phyloP scores from a whole-genome alignment of 129 eudicot genomes.

The Apium graveolens region DNA sequence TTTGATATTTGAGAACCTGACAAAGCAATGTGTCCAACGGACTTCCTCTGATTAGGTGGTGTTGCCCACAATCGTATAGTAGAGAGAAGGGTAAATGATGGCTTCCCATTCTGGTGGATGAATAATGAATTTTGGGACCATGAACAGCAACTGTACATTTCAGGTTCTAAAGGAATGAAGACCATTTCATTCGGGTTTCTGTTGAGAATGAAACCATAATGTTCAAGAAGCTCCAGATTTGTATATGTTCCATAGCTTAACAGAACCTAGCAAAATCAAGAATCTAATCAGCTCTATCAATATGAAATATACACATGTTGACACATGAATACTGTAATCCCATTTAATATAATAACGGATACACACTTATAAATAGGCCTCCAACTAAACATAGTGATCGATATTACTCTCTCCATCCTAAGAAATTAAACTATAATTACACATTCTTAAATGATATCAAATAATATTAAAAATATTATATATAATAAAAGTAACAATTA shows the following conservation, averaged over 20 bases:
- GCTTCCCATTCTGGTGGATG: conserved; percentile 65
- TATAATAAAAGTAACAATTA: too few species aligned
- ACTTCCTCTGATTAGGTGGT: conserved; percentile 49
- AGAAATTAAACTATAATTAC: too few species aligned
- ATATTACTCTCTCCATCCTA: neutral
- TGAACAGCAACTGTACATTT: conserved; percentile 43
- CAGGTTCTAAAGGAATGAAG: conserved; percentile 52
- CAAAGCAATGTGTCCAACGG: conserved; percentile 46
- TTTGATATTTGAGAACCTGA: conserved; percentile 60
- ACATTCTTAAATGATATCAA: too few species aligned
- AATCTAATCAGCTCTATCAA: neutral
- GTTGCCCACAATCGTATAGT: conserved; percentile 80
- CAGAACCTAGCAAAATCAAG: conserved; percentile 51
- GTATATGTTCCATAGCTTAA: conserved; percentile 94
- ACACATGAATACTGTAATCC: neutral
- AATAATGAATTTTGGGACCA: conserved; percentile 66
- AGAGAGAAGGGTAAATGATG: conserved; percentile 72
- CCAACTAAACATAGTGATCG: neutral
- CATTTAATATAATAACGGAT: too few species aligned
- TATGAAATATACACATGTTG: neutral
- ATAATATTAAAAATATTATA: too few species aligned
- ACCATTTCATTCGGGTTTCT: conserved; percentile 79
- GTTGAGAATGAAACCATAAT: conserved; percentile 71
- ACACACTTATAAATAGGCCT: neutral
- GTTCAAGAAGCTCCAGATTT: conserved; percentile 90